Percentiles rank a stretch among this genome's conserved stretches.
These are phyloP conservation scores for Byssoonygena ceratinophila DNA, from an alignment of 2,329 filamentous ascomycete species.

Conservation along the genomic window DNA sequence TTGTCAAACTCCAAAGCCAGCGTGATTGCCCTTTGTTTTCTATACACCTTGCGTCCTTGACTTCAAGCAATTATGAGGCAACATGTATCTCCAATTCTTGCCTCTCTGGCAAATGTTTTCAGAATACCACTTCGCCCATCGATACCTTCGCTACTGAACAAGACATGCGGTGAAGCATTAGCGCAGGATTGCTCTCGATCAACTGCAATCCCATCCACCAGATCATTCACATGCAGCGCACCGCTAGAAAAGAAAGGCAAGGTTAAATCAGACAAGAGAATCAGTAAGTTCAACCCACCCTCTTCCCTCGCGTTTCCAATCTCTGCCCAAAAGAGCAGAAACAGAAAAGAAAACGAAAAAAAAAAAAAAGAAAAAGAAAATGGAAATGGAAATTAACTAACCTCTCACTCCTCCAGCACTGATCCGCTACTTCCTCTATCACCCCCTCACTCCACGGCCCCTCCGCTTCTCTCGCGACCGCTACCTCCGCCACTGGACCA, in stretches of 20 bases:
- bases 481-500: slow-evolving; percentile 92
- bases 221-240: slow-evolving; percentile 34
- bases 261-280: slow-evolving; percentile 30
- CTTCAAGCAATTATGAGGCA: slow-evolving; percentile 13
- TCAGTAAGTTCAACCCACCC: slow-evolving; percentile 28
- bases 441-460: slow-evolving; percentile 60
- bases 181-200: neutral
- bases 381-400: neutral
- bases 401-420: slow-evolving; percentile 35
- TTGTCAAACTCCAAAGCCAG: neutral
- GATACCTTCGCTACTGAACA: slow-evolving; percentile 20
- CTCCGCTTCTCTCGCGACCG: slow-evolving; percentile 82
- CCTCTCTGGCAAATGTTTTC: slow-evolving; percentile 38
- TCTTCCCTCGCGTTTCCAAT: neutral
- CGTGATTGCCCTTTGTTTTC: neutral
- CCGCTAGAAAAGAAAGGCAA: slow-evolving; percentile 32
- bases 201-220: slow-evolving; percentile 11
- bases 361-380: neutral
- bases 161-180: slow-evolving; percentile 8
- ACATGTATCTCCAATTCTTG: slow-evolving; percentile 31
- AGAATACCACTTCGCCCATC: slow-evolving; percentile 31
- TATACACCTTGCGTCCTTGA: neutral
- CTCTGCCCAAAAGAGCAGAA: neutral
- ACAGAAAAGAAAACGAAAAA: too few species aligned
- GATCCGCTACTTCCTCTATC: slow-evolving; percentile 60